Evolutionary conservation across 2,329 filamentous ascomycete species (phyloP), one percentile per base, ranked within the genome.

Genomic region (Fusarium haematococcum): DNA sequence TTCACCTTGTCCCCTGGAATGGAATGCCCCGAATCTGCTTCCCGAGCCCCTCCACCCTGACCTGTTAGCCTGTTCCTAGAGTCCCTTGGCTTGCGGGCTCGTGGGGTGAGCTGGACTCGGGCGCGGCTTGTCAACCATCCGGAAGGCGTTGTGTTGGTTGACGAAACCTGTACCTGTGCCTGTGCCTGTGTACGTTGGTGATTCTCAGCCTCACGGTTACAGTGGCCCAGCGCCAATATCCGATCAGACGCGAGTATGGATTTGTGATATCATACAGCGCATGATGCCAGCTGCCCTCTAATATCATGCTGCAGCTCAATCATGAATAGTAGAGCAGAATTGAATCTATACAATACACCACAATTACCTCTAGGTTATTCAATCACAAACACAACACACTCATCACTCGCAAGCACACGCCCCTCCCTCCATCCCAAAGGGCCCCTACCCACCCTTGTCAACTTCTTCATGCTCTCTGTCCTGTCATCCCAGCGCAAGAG

Each of bases 171-270:
- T 60, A 20, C 48, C 59, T 32, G 48, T 54, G 27, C n/a, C 41
- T 54, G 25, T 54, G 7, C 20, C 41, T 45, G 20, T 25, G 20
- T 25, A 25, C 23, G 8, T 50, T 30, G 45, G 25, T 64, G 32
- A 52, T 52, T 72, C 65, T 75, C 71, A 74, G 72, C 72, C 72
- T 74, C 72, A 64, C 68, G 45, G 62, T 72, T 69, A 67, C 65
- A 59, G 52, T 20, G 35, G 48, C 48, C 48, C 25, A 50, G 20
- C 27, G 61, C 61, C 61, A 64, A 57, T 64, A 64, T 41, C 48
- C 61, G 56, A 50, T 50, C 25, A 50, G 25, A 18, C 30, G 43
- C 60, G 61, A 27, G 11, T 23, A 20, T 30, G 5, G 43, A 48
- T 33, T 60, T 58, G 16, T 25, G 50, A 33, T 43, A 52, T 56